These are phyloP conservation scores for Tinospora cordifolia DNA, from an alignment of 164 flowering plant genomes.

Conservation along the genomic window DNA sequence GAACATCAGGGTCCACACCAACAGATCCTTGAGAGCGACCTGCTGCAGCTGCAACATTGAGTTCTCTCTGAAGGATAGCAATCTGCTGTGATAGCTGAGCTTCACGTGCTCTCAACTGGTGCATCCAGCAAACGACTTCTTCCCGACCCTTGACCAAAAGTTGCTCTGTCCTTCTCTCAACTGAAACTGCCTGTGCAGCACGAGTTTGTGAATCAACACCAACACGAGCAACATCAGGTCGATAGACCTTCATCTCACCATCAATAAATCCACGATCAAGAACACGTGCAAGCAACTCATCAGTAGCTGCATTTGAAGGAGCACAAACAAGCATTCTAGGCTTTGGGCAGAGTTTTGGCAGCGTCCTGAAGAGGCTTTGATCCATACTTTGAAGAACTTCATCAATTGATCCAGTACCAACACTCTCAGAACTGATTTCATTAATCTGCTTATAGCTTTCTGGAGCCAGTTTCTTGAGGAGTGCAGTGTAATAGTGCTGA, in stretches of 20 bases:
- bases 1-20: constrained; percentile 92
- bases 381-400: constrained; percentile 94
- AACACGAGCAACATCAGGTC: constrained; percentile 96
- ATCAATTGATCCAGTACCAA: constrained; percentile 69
- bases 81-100: constrained; percentile 63
- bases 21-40: constrained; percentile 88
- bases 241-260: constrained; percentile 94
- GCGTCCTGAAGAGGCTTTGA: constrained; percentile 78
- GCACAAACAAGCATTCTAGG: constrained; percentile 99
- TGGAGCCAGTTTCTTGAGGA: constrained; percentile 89
- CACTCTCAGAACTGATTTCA: constrained; percentile 53
- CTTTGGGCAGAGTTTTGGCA: constrained; percentile 89
- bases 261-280: constrained; percentile 97
- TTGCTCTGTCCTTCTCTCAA: constrained; percentile 91
- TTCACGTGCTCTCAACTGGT: constrained; percentile 57
- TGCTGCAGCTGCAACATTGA: constrained; percentile 61
- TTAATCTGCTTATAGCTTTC: constrained; percentile 74
- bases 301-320: constrained; percentile 99
- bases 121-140: constrained; percentile 71
- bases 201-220: constrained; percentile 94
- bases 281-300: constrained; percentile 89
- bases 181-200: constrained; percentile 98
- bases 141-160: constrained; percentile 66
- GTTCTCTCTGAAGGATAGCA: constrained; percentile 62
- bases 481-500: constrained; percentile 82